phyloP scores from a whole-genome alignment of 345 rosid genomes.

The Hibiscus mutabilis region DNA sequence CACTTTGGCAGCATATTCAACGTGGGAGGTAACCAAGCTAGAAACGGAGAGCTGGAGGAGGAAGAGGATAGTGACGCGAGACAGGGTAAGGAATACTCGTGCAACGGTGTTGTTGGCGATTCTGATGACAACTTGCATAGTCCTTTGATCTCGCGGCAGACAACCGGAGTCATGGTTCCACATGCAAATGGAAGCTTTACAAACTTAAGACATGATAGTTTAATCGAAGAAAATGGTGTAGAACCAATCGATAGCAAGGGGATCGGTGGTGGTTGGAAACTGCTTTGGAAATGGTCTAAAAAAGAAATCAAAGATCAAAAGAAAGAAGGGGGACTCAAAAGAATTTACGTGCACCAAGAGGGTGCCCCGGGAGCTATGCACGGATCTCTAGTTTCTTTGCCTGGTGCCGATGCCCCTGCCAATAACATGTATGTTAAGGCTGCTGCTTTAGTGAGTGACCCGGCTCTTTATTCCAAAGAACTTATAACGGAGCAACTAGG shows the following conservation, averaged over 20 bases:
- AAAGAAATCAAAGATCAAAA: constrained; percentile 57
- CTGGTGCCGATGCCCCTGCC: constrained; percentile 45
- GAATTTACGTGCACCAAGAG: constrained; percentile 77
- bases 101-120: constrained; percentile 53
- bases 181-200: constrained; percentile 44
- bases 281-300: constrained; percentile 91
- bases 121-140: constrained; percentile 73
- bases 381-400: constrained; percentile 63
- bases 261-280: constrained; percentile 96
- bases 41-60: constrained; percentile 80
- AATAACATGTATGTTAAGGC: constrained; percentile 60
- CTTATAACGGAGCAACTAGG: constrained; percentile 46
- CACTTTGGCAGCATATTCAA: constrained; percentile 97
- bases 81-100: constrained; percentile 60
- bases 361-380: constrained; percentile 51
- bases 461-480: constrained; percentile 71
- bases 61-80: constrained; percentile 44
- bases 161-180: constrained; percentile 55
- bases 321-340: constrained; percentile 72
- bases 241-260: constrained; percentile 46
- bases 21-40: constrained; percentile 68
- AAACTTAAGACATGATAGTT: constrained; percentile 50
- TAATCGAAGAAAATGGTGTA: constrained; percentile 45
- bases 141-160: constrained; percentile 86
- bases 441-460: constrained; percentile 83